Base-by-base conservation (phyloP, 176 grass and related monocot species). In the Cenchrus fungigraminus region DNA sequence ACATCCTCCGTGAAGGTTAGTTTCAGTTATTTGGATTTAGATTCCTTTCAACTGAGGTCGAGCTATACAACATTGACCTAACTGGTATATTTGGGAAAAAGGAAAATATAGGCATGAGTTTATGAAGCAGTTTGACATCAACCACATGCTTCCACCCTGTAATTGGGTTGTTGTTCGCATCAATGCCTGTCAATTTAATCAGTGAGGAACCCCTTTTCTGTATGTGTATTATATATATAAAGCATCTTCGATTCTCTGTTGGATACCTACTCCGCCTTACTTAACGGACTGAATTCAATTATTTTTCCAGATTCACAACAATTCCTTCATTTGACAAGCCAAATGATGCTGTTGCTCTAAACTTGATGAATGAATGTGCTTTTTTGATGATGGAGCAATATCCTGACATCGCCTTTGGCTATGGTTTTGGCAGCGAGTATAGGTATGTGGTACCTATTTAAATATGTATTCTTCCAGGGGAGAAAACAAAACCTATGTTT, bases 81-180 rank as follows among this genome's bases (percentile, higher is more conserved):
- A 89, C 44, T 62, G 8, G 47, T 53, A 17, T 85, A 8, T 89
- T 40, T 72, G 25, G 87, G 14, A 17, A 46, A 40, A 85, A 89
- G 87, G 42, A 76, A 89, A 89, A 85, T 76, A 53, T 77, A 92
- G 72, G 65, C 92, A 87, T 12, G 90, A 89, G 86, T 91, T 86
- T 71, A 75, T 92, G 34, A 97, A 97, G 86, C 74, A 89, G 44
- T 94, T 88, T 32, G 88, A 91, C 58, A 49, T 64, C 77, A 83
- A 91, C 66, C 73, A 76, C 52, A 91, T 59, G 71, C 70, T 97
- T 80, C 90, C 90, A 67, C 87, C 86, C 50, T 91, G 63, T 65
- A 94, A 91, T 82, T 97, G 92, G 95, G 84, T 87, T 49, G 78
- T 94, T 88, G 78, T 97, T 44, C 42, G 88, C 37, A 97, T 94